Conservation (phyloP, 2,329 filamentous ascomycete genomes). For the Alternaria dauci region DNA sequence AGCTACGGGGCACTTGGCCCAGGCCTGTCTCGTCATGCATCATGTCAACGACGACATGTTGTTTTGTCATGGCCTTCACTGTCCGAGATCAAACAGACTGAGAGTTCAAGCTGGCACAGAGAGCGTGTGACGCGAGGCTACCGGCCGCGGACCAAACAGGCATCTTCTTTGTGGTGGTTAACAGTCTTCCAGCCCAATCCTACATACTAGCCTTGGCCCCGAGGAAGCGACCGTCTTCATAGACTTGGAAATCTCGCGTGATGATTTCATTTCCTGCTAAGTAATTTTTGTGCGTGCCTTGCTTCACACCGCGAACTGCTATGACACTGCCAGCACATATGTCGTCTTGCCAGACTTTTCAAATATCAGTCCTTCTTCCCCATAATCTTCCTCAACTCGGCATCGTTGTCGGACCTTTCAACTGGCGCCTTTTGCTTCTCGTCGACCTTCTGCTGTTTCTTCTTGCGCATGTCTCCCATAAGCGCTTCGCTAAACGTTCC, state of each 20-base stretch:
- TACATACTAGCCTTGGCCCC: neutral
- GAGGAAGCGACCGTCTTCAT: neutral
- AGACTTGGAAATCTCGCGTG: neutral
- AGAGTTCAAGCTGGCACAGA: constrained; percentile 9
- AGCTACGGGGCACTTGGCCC: constrained; percentile 25
- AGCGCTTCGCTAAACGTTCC: constrained; percentile 46
- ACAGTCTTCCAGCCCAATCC: neutral
- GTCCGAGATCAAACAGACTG: constrained; percentile 4
- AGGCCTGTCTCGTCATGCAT: neutral
- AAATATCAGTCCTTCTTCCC: constrained; percentile 40
- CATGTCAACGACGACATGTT: neutral
- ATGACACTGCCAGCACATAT: neutral
- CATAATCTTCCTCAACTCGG: constrained; percentile 50
- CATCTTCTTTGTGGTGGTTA: neutral
- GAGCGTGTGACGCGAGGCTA: constrained; percentile 20
- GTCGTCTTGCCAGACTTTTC: neutral
- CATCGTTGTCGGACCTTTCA: constrained; percentile 49
- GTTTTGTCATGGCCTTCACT: constrained; percentile 9
- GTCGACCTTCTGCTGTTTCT: constrained; percentile 34
- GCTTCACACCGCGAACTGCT: neutral
- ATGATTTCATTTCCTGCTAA: neutral
- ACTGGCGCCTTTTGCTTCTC: constrained; percentile 38
- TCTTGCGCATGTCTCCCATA: constrained; percentile 44
- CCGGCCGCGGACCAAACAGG: constrained; percentile 36
- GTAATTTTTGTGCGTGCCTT: neutral